Base-by-base conservation (phyloP, 306 rosid species). In the Gastrolobium villosum region DNA sequence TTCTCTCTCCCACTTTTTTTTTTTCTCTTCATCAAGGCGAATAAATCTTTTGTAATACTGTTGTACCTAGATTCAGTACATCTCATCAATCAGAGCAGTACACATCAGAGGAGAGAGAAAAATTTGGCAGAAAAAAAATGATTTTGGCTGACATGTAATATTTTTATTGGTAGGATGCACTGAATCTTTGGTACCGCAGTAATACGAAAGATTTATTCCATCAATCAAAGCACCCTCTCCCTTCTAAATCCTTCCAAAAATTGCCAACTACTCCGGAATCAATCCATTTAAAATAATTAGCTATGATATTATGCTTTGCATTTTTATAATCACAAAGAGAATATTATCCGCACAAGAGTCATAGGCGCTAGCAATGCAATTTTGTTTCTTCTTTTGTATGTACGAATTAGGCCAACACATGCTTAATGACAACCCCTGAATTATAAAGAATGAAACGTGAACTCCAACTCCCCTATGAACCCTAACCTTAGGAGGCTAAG, bases 201-300 rank as follows among this genome's bases (percentile, higher is more conserved):
- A n/a, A n/a, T n/a, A n/a, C n/a, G n/a, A n/a, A n/a, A n/a, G n/a
- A n/a, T n/a, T n/a, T n/a, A n/a, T n/a, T n/a, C n/a, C n/a, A n/a
- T n/a, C n/a, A n/a, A n/a, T n/a, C n/a, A 53, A 39, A 48, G 20
- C 54, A 34, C 81, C 56, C 67, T 75, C 79, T 75, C 79, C 64
- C 85, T 37, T 82, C 74, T 76, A 73, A 80, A 85, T 85, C 82
- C 84, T 76, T 89, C 94, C 94, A 93, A 93, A 82, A 77, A 52
- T 7, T 83, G 78, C 89, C 93, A 93, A 91, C 97, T 88, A 83
- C 89, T 84, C 79, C 77, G 91, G 94, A 88, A 93, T 93, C 90
- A 84, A 60, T 52, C 74, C 70, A 44, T 60, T 89, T 79, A 81
- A 85, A 49, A 53, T 20, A 82, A 77, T n/a, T 85, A 52, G 9